Base-by-base conservation (phyloP, 1,139 yeast genomes). In the Hanseniaspora uvarum region DNA sequence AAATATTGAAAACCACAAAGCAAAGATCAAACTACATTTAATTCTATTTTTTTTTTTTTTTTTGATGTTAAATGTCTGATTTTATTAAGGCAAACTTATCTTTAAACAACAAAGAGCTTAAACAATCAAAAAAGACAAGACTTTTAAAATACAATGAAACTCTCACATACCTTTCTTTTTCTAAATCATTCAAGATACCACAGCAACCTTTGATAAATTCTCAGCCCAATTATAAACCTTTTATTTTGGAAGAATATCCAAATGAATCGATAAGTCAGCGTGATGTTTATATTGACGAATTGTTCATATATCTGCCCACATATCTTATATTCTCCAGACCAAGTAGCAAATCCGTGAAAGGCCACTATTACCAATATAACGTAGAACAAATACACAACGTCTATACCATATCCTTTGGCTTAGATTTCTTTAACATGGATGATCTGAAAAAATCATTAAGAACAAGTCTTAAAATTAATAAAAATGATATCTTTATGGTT, bases 381-480 rank as follows among this genome's bases (percentile, higher is more conserved):
- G 12, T 30, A 10, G 33, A 43, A 6, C 8, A 43, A 11, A 43
- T 43, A 8, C 18, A 30, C 18, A 43, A 43, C 12, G 19, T 43
- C 5, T 48, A 39, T 23, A 39, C 26, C 7, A 19, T 30, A 1
- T 3, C 21, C 8, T 10, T 28, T n/a, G 52, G 52, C n/a, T 12
- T 36, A 19, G 24, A 39, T n/a, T 33, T 41, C 23, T 48, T 39
- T 33, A 33, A 40, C 23, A 48, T 48, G 52, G 52, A 48, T 39
- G 24, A 31, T 16, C 23, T 48, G 12, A 48, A 24, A n/a, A n/a
- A n/a, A 4, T 30, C 34, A 14, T 23, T 48, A n/a, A 18, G 14
- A 23, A 11, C 12, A 21, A 18, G 30, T 18, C 5, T 46, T 19
- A 4, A 30, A 21, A 4, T 6, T 8, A 18, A n/a, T 5, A 30